These are phyloP conservation scores for Penicillium sp. DNA, from an alignment of 2,329 filamentous ascomycete genomes.

Conservation along the genomic window DNA sequence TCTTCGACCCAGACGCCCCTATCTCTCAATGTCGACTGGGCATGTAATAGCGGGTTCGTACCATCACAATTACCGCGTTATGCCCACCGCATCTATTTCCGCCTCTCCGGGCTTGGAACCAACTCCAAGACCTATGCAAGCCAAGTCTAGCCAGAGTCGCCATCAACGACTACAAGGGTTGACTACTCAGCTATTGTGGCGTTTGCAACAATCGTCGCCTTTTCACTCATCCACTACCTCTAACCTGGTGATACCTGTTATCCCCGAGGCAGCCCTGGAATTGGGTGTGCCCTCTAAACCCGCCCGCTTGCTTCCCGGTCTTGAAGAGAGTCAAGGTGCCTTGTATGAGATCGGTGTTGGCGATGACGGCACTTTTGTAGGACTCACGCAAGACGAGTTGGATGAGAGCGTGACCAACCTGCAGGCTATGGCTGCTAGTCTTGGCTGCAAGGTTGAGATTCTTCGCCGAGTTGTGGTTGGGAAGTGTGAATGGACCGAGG, in stretches of 20 bases:
- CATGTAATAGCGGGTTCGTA: constrained; percentile 52
- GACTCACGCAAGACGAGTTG: constrained; percentile 85
- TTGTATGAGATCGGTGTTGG: constrained; percentile 95
- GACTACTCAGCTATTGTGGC: constrained; percentile 92
- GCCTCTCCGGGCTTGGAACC: constrained; percentile 32
- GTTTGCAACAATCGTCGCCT: constrained; percentile 89
- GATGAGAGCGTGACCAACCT: constrained; percentile 84
- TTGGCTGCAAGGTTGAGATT: constrained; percentile 82
- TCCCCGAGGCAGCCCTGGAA: constrained; percentile 64
- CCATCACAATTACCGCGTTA: constrained; percentile 38
- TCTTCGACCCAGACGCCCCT: constrained; percentile 72
- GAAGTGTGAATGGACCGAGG: constrained; percentile 62
- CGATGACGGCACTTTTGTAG: constrained; percentile 88
- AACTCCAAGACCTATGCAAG: constrained; percentile 38
- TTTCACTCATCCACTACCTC: constrained; percentile 79
- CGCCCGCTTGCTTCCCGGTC: constrained; percentile 62
- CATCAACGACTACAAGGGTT: constrained; percentile 85
- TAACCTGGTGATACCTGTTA: constrained; percentile 69
- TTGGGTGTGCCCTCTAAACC: constrained; percentile 56
- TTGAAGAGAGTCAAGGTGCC: constrained; percentile 90
- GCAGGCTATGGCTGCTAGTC: constrained; percentile 83
- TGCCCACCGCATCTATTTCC: constrained; percentile 19
- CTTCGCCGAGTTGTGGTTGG: constrained; percentile 81
- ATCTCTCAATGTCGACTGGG: constrained; percentile 68
- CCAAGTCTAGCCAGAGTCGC: constrained; percentile 64